Evolutionary conservation across 331 rosid species (phyloP).

Genomic region (Prunus yedoensis): DNA sequence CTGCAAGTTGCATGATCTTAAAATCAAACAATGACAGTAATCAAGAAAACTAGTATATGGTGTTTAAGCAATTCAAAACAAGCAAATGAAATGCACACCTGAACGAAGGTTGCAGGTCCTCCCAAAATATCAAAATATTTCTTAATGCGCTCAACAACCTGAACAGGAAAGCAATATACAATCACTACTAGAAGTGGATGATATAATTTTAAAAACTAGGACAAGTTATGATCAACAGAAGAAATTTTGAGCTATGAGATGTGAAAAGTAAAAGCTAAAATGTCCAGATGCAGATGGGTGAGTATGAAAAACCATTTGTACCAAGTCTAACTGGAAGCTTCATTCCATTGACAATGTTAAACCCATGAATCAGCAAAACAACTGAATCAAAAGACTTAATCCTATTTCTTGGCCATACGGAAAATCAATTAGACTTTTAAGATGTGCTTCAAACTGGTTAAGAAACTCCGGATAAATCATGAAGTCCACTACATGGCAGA

Average conservation of each 20-base stretch:
- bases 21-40: neutral
- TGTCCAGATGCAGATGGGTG: neutral
- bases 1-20: slow-evolving; percentile 17
- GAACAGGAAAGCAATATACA: slow-evolving; percentile 18
- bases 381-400: neutral
- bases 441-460: neutral
- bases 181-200: neutral
- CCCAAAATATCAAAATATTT: slow-evolving; percentile 86
- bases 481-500: neutral
- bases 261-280: neutral
- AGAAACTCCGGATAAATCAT: neutral
- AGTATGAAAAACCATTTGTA: neutral
- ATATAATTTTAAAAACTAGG: neutral
- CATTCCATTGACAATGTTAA: neutral
- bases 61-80: slow-evolving; percentile 12
- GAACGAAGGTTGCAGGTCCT: slow-evolving; percentile 96
- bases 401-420: neutral
- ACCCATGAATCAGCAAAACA: neutral
- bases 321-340: neutral
- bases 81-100: slow-evolving; percentile 46
- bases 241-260: neutral
- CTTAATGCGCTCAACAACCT: slow-evolving; percentile 74
- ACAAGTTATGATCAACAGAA: neutral
- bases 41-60: neutral
- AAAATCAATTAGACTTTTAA: neutral